A percentile compares a stretch with the other conserved stretches of the same genome.
Evolutionary conservation across 257 asterid genomes (phyloP).

Genomic region (Capsicum rhomboideum): DNA sequence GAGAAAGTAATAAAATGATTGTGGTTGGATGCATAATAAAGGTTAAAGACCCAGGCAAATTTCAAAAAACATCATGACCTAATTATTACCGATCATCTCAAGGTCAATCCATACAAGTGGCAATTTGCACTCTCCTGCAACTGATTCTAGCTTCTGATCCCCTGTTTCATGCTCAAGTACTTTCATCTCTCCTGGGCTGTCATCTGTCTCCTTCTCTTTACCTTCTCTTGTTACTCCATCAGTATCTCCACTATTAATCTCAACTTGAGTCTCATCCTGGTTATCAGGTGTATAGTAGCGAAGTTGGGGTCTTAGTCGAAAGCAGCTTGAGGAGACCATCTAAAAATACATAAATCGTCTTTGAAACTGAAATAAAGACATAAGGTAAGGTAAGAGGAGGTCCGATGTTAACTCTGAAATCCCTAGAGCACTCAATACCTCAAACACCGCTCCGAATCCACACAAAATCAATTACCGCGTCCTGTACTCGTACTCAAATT

Average conservation of each 20-base stretch:
- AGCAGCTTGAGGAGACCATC: too few species aligned
- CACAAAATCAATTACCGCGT: too few species aligned
- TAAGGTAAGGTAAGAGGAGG: too few species aligned
- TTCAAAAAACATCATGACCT: conserved; percentile 39
- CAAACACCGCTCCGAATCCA: too few species aligned
- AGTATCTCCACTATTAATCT: conserved; percentile 9
- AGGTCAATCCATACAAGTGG: conserved; percentile 97
- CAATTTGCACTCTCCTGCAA: conserved; percentile 37
- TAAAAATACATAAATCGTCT: too few species aligned
- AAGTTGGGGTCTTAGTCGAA: too few species aligned
- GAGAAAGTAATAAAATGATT: not conserved
- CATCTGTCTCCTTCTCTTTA: conserved; percentile 18
- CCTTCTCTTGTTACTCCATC: conserved; percentile 8
- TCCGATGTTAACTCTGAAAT: too few species aligned
- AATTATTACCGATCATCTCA: conserved; percentile 75
- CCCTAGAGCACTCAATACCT: too few species aligned
- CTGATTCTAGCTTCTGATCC: conserved; percentile 15
- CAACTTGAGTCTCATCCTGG: conserved; percentile 2
- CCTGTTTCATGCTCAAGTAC: conserved; percentile 19
- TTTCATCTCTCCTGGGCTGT: conserved; percentile 17
- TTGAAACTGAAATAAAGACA: too few species aligned
- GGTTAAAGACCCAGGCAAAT: conserved; percentile 70
- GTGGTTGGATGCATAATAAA: conserved; percentile 60
- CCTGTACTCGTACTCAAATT: too few species aligned
- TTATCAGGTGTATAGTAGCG: too few species aligned